Evolutionary conservation across 73 alveolate genomes (phyloP).

Genomic region (Paramecium sexaurelia): DNA sequence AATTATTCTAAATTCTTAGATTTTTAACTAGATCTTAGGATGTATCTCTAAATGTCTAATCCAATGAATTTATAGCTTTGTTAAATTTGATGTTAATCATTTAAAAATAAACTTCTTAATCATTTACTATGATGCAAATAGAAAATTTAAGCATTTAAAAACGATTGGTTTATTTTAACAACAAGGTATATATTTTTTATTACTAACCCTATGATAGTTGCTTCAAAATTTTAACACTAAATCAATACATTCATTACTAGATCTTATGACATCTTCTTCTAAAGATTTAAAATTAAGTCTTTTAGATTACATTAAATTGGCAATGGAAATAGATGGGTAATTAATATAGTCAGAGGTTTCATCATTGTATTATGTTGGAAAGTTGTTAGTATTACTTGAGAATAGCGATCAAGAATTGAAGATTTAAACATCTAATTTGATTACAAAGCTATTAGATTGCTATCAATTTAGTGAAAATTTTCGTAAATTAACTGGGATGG

Average conservation of each 20-base stretch:
- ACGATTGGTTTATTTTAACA: neutral
- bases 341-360: neutral
- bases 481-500: constrained; percentile 39
- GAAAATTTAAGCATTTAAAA: neutral
- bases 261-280: neutral
- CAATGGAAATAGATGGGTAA: neutral
- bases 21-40: neutral
- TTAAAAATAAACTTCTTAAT: neutral
- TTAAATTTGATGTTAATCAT: neutral
- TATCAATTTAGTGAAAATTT: constrained; percentile 29
- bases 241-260: neutral
- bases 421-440: neutral
- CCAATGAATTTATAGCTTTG: neutral
- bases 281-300: neutral
- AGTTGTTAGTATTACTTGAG: neutral
- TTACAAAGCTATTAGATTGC: neutral
- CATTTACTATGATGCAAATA: neutral
- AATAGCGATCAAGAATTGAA: neutral
- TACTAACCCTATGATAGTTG: neutral
- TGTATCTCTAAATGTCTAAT: neutral
- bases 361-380: neutral
- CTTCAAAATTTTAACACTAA: neutral
- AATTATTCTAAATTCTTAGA: neutral
- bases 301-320: neutral
- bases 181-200: neutral